These are phyloP conservation scores for Neostapfia colusana DNA, from an alignment of 176 grass and related monocot species.

Conservation along the genomic window DNA sequence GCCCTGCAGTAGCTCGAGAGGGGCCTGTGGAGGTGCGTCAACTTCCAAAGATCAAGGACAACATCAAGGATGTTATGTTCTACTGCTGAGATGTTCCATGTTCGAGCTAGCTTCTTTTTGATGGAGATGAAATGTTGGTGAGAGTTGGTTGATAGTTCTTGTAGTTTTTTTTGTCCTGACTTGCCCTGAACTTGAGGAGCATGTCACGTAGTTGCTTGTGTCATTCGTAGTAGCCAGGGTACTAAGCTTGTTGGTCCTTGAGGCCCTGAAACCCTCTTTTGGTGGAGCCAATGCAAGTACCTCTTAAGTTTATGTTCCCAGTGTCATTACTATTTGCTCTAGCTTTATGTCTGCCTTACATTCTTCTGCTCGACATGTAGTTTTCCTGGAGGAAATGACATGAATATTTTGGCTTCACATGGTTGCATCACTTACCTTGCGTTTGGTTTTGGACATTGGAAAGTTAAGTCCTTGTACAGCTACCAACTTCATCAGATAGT, in stretches of 20 bases:
- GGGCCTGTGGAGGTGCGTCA: slow-evolving; percentile 47
- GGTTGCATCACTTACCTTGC: neutral
- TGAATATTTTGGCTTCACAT: neutral
- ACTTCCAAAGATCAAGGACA: slow-evolving; percentile 72
- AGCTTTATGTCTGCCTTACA: neutral
- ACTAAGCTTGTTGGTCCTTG: slow-evolving; percentile 19
- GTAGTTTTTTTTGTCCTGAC: neutral
- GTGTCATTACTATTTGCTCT: neutral
- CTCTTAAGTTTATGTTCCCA: neutral
- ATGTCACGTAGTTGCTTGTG: neutral
- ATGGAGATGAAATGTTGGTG: neutral
- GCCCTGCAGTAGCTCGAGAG: slow-evolving; percentile 36
- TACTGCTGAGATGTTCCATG: slow-evolving; percentile 60
- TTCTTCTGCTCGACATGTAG: neutral
- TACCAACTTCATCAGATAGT: neutral
- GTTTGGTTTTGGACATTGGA: neutral
- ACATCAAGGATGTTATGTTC: slow-evolving; percentile 81
- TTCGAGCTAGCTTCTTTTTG: neutral
- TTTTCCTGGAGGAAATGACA: neutral
- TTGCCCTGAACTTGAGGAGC: slow-evolving; percentile 6
- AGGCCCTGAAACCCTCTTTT: slow-evolving; percentile 29
- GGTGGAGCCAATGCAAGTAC: slow-evolving; percentile 26
- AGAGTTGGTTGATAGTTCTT: slow-evolving; percentile 7
- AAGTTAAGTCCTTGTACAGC: neutral
- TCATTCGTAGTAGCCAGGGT: slow-evolving; percentile 30